Evolutionary conservation across 768 basidiomycete genomes (phyloP).

Genomic region (Clavulina sp.): DNA sequence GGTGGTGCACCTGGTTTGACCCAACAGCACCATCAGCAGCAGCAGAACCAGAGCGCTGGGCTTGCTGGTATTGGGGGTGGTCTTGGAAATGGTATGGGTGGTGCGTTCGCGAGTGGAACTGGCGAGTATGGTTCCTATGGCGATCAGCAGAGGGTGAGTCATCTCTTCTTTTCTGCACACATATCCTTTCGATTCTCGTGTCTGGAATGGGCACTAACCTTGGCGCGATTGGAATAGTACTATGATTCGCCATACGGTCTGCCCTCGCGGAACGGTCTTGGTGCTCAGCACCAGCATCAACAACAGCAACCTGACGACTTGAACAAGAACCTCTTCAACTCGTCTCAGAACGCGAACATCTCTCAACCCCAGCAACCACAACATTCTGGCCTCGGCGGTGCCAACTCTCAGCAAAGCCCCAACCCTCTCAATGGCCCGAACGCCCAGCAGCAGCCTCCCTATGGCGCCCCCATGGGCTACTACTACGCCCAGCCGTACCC

Average conservation of each 20-base stretch:
- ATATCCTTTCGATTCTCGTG: too few relatives aligned
- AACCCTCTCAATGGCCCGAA: not conserved
- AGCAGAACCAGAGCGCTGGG: too few relatives aligned
- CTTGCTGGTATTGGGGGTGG: not conserved
- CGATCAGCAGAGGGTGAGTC: slow-evolving; percentile 5
- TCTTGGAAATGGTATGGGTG: slow-evolving; percentile 1
- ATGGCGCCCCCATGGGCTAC: not conserved
- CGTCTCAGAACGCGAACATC: not conserved
- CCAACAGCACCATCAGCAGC: too few relatives aligned
- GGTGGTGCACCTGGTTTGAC: too few relatives aligned
- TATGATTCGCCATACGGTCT: too few relatives aligned
- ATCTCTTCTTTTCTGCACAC: too few relatives aligned
- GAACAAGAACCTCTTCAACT: not conserved
- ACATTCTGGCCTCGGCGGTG: not conserved
- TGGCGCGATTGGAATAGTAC: not conserved
- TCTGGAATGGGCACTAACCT: not conserved
- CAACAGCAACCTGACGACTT: slow-evolving; percentile 1
- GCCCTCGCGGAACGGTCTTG: too few relatives aligned
- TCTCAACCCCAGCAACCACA: not conserved
- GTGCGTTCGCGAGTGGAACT: slow-evolving; percentile 3
- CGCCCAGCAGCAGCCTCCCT: not conserved
- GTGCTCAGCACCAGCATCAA: too few relatives aligned
- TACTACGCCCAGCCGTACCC: not conserved
- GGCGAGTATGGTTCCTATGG: slow-evolving; percentile 10
- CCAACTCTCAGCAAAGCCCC: not conserved